A percentile compares a stretch with the other conserved stretches of the same genome.
These are phyloP conservation scores for Globisporangium radiosum DNA, from an alignment of 352 stramenopile species.

Conservation along the genomic window DNA sequence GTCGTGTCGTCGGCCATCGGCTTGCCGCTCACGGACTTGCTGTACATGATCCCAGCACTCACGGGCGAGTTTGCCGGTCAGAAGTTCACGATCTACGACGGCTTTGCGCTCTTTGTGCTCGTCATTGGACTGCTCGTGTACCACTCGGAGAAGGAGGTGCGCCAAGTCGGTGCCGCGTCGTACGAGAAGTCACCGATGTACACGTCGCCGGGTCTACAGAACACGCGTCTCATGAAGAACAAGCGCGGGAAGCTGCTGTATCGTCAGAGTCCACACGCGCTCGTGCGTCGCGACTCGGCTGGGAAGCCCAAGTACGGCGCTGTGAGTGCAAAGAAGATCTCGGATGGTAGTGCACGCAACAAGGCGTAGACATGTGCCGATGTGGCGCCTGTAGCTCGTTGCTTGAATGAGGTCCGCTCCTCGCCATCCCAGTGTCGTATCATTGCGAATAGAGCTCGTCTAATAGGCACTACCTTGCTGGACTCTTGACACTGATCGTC, in stretches of 20 bases:
- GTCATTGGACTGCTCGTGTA: slow-evolving; percentile 84
- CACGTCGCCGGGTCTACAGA: slow-evolving; percentile 74
- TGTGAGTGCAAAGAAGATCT: slow-evolving; percentile 5
- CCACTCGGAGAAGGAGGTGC: slow-evolving; percentile 84
- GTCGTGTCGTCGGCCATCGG: too few species aligned
- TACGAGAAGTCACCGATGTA: slow-evolving; percentile 86
- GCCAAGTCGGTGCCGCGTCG: slow-evolving; percentile 44
- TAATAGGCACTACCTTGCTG: too few species aligned
- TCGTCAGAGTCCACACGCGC: slow-evolving; percentile 73
- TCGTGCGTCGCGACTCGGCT: slow-evolving; percentile 41
- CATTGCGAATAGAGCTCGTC: not conserved
- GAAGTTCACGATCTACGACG: slow-evolving; percentile 83
- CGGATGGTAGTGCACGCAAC: not conserved
- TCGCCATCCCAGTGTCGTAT: not conserved
- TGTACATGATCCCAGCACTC: slow-evolving; percentile 80
- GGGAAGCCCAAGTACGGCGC: slow-evolving; percentile 56
- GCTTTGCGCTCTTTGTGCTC: slow-evolving; percentile 81
- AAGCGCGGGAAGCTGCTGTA: slow-evolving; percentile 75
- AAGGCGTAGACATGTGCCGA: not conserved
- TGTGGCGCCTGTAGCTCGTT: too few species aligned
- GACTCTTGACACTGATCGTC: too few species aligned
- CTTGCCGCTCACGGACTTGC: too few species aligned
- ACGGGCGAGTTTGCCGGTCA: slow-evolving; percentile 61
- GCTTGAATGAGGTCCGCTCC: too few species aligned
- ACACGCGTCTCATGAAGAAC: slow-evolving; percentile 80